Evolutionary conservation across 148 eudicot genomes (phyloP), one percentile per base, ranked within the genome.

Genomic region (Agrostemma githago): DNA sequence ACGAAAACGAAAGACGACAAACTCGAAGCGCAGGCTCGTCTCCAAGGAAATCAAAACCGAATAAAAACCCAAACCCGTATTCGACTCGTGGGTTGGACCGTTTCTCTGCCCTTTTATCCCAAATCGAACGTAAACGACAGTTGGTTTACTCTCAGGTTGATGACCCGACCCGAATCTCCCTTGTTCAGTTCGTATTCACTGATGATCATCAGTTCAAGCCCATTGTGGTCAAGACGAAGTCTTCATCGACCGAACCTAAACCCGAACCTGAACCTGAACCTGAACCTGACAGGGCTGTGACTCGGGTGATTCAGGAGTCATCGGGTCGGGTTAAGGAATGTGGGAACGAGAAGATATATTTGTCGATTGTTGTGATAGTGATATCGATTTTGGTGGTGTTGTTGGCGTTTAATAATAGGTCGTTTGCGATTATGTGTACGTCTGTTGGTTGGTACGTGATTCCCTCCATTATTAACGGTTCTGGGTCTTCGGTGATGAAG

Each of bases 381-480:
- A 80, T 80, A 3, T 68, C 77, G n/a, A 80, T 80, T 1, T 68
- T 83, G 54, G n/a, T 72, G 17, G 53, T 74, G 6, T 66, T 83
- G 74, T 76, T 81, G 68, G 64, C 75, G 17, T 80, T 80, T 58
- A 76, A 80, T 58, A 76, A 80, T 5, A 83, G 71, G 39, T 74
- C 86, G 2, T 75, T 74, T 20, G 79, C 83, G 19, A 80, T 83
- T 8, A 83, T 83, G 83, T 80, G 81, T 34, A 83, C 83, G 2
- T 83, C 86, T 14, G 77, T 83, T 14, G 83, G 81, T n/a, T 83
- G 86, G 86, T 83, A 83, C 56, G 60, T 77, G 26, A 66, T 83
- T 41, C 83, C 86, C 16, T 43, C 72, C 15, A 75, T 80, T 21
- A 21, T 65, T 10, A 74, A 77, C 12, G 74, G 61, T 12, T 42